These are phyloP conservation scores for Pseudocercospora macadamiae DNA, from an alignment of 2,329 filamentous ascomycete genomes.

Conservation along the genomic window DNA sequence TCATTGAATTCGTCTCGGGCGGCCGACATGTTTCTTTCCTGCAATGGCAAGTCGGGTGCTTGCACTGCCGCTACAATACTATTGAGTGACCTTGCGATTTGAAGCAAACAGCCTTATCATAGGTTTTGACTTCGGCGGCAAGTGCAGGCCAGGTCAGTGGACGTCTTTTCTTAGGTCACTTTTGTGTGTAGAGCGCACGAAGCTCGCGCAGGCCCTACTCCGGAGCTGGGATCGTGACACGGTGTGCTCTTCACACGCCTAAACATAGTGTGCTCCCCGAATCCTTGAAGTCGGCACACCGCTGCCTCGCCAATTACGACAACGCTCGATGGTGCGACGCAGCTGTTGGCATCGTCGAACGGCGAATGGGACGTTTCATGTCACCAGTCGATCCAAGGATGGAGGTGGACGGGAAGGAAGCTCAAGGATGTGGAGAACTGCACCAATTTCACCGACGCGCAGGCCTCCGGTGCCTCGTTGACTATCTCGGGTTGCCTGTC, in stretches of 20 bases:
- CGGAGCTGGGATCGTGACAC: slow-evolving; percentile 19
- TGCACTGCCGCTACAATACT: neutral
- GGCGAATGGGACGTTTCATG: neutral
- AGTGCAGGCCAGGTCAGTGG: slow-evolving; percentile 16
- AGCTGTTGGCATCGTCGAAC: neutral
- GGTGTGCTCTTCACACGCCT: neutral
- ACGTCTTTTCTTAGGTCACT: slow-evolving; percentile 14
- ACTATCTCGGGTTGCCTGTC: too few species aligned
- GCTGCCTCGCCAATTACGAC: slow-evolving; percentile 5
- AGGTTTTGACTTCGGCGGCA: slow-evolving; percentile 14
- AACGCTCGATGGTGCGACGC: neutral
- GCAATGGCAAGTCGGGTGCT: slow-evolving; percentile 2
- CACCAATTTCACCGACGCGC: too few species aligned
- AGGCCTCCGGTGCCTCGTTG: too few species aligned
- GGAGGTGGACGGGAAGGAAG: too few species aligned
- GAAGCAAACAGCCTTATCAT: slow-evolving; percentile 9
- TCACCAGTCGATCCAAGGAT: neutral
- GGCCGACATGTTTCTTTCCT: slow-evolving; percentile 45
- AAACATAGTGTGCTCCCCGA: slow-evolving; percentile 10
- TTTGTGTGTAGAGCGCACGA: slow-evolving; percentile 1
- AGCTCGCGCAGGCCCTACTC: slow-evolving; percentile 16
- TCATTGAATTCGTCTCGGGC: slow-evolving; percentile 58
- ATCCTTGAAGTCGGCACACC: slow-evolving; percentile 2
- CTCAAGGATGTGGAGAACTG: too few species aligned
- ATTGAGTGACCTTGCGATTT: neutral